Evolutionary conservation across 1,139 yeast genomes (phyloP), one percentile per base, ranked within the genome.

Genomic region (Groenewaldozyma auringiensis): DNA sequence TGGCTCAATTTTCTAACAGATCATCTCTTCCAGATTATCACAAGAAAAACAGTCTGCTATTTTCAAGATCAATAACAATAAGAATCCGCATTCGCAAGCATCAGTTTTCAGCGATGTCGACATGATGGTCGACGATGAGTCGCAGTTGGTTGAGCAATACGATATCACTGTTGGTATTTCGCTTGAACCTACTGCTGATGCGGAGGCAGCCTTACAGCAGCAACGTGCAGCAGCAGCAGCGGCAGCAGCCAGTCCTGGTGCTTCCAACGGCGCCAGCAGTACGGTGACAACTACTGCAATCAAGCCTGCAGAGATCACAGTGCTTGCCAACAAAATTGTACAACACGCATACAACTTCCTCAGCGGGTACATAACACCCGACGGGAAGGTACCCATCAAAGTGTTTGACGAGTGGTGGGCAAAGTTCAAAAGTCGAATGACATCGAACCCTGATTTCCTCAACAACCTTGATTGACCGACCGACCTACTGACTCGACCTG

Each of bases 391-490:
- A 3, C 86, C 94, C 2, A 85, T 92, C 63, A 84, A 81, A 59
- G 86, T 82, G 41, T 89, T 92, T 59, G 95, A 92, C 62, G 82
- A 78, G 34, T 92, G 99, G 99, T 89, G 98, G 97, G 81, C 76
- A 52, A 92, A 88, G 65, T 94, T 92, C 67, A 83, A 77, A 62
- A 67, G 76, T 13, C 81, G 83, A 59, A 60, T 92, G 47, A 73
- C 78, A 16, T 81, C 81, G 52, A 94, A 94, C 61, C 96, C 96
- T 1, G 77, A 76, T 47, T 92, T 87, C 59, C 66, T 92, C 43
- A 86, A 85, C 51, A 69, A 68, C 42, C 59, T 63, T 14, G 59
- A 57, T 27, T 58, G 47, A 47, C 6, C 4, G 6, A 6, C 6
- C 14, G 36, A n/a, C 16, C 17, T 32, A 6, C n/a, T n/a, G n/a